Evolutionary conservation across 768 basidiomycete genomes (phyloP).

Genomic region (Panaeolus cyanescens): DNA sequence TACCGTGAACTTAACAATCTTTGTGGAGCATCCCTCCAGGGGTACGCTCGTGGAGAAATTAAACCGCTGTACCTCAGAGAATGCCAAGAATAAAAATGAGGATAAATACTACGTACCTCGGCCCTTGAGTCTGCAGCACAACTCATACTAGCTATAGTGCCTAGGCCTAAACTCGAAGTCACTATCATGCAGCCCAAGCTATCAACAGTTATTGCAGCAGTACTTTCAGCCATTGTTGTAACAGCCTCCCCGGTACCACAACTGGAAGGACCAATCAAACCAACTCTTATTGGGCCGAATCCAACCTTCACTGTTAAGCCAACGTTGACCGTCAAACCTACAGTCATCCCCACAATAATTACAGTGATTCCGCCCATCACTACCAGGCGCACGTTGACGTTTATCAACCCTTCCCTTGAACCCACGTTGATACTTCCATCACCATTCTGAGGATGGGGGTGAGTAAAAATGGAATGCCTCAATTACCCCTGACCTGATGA

Average conservation of each 20-base stretch:
- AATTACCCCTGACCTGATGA: no score
- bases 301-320: neutral
- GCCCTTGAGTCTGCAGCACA: no score
- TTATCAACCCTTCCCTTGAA: neutral
- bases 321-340: neutral
- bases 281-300: neutral
- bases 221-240: neutral
- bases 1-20: no score
- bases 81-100: no score
- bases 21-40: no score
- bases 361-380: neutral
- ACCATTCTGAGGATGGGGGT: no score
- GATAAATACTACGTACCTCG: no score
- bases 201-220: neutral
- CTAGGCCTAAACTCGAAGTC: neutral
- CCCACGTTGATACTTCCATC: no score
- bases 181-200: neutral
- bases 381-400: neutral
- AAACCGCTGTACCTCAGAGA: no score
- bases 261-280: neutral
- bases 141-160: no score
- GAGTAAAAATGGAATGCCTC: no score
- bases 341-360: neutral
- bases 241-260: neutral
- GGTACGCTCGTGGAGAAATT: no score